Percentiles rank a stretch among this genome's conserved stretches.
Conservation (phyloP, 306 rosid species). For the Fagus crenata region DNA sequence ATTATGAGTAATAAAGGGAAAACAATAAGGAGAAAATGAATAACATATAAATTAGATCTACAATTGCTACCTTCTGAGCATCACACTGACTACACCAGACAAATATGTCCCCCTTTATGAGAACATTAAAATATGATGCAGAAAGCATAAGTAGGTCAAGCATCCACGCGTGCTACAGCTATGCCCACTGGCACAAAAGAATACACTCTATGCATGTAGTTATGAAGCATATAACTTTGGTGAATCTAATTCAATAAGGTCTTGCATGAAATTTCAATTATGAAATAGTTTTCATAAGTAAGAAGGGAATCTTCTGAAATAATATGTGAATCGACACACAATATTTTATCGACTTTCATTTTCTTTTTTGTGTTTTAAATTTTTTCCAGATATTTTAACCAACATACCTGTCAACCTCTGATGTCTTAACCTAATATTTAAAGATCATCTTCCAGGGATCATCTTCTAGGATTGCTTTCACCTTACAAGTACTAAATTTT, state of each 20-base stretch:
- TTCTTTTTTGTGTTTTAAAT: too few relatives aligned
- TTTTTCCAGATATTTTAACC: neutral
- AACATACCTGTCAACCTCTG: neutral
- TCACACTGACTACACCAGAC: neutral
- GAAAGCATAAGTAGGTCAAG: neutral
- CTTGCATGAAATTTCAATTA: neutral
- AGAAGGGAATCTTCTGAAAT: neutral
- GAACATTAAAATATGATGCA: neutral
- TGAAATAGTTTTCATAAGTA: neutral
- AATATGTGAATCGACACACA: neutral
- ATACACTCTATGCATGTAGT: neutral
- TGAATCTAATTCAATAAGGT: neutral
- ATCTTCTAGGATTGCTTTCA: constrained; percentile 5
- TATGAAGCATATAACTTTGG: neutral
- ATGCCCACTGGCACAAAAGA: neutral
- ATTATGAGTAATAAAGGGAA: neutral
- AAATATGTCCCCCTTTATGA: neutral
- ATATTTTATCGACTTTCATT: neutral
- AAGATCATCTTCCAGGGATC: neutral
- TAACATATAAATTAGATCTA: neutral
- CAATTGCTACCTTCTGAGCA: neutral
- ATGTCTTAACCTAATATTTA: neutral
- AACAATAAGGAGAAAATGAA: neutral
- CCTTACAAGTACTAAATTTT: constrained; percentile 6
- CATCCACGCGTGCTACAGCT: neutral